phyloP scores from a whole-genome alignment of 2,329 filamentous ascomycete genomes.

The Parascedosporium putredinis region DNA sequence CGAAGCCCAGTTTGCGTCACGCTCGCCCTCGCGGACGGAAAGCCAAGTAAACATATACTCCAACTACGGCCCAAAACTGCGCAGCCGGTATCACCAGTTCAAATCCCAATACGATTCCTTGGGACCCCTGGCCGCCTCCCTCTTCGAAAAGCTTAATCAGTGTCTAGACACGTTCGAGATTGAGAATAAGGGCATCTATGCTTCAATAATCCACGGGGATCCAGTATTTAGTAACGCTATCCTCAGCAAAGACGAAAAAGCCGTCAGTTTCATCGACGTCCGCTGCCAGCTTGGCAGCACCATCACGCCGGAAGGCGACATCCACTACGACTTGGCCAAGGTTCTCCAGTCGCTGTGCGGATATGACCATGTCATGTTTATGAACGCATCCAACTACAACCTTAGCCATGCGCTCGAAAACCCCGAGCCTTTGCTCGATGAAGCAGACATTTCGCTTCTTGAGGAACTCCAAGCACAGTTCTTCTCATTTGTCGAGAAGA shows the following conservation, averaged over 20 bases:
- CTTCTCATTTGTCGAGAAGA: conserved; percentile 17
- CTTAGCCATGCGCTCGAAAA: conserved; percentile 6
- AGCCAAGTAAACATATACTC: conserved; percentile 18
- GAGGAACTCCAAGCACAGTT: conserved; percentile 16
- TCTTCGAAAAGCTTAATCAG: conserved; percentile 17
- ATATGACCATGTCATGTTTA: conserved; percentile 20
- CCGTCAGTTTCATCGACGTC: conserved; percentile 21
- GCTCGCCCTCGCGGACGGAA: conserved; percentile 13
- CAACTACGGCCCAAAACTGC: conserved; percentile 17
- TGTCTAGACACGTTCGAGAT: conserved; percentile 21
- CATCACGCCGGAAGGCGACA: conserved; percentile 19
- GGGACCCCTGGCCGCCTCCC: conserved; percentile 15
- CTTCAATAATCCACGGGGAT: conserved; percentile 19
- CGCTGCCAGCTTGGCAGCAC: conserved; percentile 18
- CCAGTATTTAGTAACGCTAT: conserved; percentile 22
- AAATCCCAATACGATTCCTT: conserved; percentile 16
- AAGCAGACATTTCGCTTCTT: conserved; percentile 17
- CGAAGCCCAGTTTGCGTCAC: conserved; percentile 7
- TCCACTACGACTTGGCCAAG: conserved; percentile 21
- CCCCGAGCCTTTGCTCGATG: conserved; percentile 15
- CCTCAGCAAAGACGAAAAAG: conserved; percentile 16
- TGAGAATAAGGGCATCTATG: conserved; percentile 17
- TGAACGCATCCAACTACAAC: conserved; percentile 14
- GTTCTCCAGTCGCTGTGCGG: conserved; percentile 20
- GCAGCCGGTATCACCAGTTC: conserved; percentile 14